These are phyloP conservation scores for Limonium bicolor DNA, from an alignment of 148 eudicot species.

Conservation along the genomic window DNA sequence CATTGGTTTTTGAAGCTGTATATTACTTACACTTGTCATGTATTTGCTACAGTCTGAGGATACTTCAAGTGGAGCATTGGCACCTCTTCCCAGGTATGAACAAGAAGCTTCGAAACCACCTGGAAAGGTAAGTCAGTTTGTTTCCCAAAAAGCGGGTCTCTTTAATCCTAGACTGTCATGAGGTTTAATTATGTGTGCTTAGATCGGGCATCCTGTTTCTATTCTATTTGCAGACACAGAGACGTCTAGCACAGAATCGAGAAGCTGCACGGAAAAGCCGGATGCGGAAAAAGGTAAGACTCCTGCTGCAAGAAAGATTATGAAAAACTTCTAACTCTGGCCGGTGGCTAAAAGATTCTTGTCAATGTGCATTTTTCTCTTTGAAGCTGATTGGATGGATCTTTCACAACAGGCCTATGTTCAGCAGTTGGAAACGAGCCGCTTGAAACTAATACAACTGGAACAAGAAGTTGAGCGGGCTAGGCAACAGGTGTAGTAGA, in stretches of 20 bases:
- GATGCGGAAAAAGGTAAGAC: constrained; percentile 71
- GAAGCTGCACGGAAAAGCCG: constrained; percentile 99
- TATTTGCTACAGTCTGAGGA: constrained; percentile 50
- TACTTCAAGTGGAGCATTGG: constrained; percentile 50
- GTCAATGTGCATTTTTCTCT: not conserved
- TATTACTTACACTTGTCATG: not conserved
- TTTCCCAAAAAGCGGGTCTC: too few species aligned
- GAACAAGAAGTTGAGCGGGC: constrained; percentile 86
- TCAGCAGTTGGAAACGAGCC: constrained; percentile 83
- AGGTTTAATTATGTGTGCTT: not conserved
- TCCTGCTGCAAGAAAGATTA: not conserved
- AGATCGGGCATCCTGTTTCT: not conserved
- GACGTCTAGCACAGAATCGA: constrained; percentile 98
- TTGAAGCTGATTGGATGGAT: not conserved
- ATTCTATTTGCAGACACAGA: constrained; percentile 12
- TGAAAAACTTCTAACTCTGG: not conserved
- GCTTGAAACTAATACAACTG: constrained; percentile 60
- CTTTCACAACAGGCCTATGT: constrained; percentile 60
- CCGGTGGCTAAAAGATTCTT: not conserved
- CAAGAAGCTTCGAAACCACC: constrained; percentile 50
- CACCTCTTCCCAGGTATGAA: constrained; percentile 41
- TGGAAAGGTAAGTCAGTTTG: constrained; percentile 85
- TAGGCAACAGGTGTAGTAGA: constrained; percentile 63
- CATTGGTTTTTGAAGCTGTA: not conserved
- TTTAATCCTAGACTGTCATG: not conserved